Evolutionary conservation across 2,329 filamentous ascomycete species (phyloP).

Genomic region (Calonectria montana): DNA sequence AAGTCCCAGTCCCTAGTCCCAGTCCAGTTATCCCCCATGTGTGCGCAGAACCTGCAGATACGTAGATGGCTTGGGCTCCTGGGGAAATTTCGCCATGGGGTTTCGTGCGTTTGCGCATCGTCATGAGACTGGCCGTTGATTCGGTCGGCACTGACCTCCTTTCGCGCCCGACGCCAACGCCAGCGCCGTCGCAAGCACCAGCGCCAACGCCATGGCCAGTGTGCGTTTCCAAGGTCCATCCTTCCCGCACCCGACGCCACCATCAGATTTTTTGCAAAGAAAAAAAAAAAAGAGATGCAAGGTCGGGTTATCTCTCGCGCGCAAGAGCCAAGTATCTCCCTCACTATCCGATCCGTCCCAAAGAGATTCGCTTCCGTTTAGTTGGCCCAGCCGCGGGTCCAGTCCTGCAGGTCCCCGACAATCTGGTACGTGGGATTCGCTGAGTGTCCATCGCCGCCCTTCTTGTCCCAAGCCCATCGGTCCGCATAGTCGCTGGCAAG

Average conservation of each 20-base stretch:
- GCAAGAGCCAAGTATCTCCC: neutral
- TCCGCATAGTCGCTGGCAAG: conserved; percentile 52
- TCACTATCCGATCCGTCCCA: neutral
- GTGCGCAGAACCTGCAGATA: neutral
- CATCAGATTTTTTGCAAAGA: neutral
- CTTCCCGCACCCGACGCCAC: neutral
- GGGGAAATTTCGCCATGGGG: conserved; percentile 8
- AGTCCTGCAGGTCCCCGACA: conserved; percentile 54
- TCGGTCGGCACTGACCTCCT: conserved; percentile 6
- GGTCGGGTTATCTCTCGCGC: neutral
- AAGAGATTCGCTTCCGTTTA: conserved; percentile 9
- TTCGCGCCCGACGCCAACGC: conserved; percentile 8
- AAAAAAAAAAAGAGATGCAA: neutral
- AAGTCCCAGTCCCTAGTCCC: neutral
- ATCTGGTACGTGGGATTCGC: conserved; percentile 57
- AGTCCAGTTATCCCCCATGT: neutral
- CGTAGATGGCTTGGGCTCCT: conserved; percentile 8
- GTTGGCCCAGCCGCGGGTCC: conserved; percentile 46
- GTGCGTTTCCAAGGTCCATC: neutral
- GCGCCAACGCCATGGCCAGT: conserved; percentile 10
- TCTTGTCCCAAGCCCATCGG: conserved; percentile 60
- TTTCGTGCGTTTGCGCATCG: conserved; percentile 8
- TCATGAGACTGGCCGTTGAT: neutral
- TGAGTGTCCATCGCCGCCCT: conserved; percentile 53
- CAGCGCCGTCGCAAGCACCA: conserved; percentile 15